Evolutionary conservation across 257 asterid species (phyloP).

Genomic region (Solanum arcanum): DNA sequence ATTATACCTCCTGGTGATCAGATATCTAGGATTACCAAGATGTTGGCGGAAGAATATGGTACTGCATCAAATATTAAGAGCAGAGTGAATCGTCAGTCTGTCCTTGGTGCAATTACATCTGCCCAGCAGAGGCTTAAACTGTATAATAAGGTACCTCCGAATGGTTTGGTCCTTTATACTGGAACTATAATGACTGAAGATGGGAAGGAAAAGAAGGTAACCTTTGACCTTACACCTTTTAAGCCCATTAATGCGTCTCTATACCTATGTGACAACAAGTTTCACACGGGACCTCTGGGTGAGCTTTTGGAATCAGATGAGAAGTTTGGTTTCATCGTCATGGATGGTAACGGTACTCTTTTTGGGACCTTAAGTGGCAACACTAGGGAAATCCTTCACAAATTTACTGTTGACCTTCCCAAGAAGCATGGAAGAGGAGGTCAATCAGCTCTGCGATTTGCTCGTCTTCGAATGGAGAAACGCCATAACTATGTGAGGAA

Average conservation of each 20-base stretch:
- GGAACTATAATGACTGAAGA: conserved; percentile 36
- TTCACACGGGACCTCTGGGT: conserved; percentile 31
- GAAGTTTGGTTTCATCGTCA: conserved; percentile 38
- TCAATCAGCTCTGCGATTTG: conserved; percentile 38
- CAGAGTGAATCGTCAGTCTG: conserved; percentile 38
- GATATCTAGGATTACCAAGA: conserved; percentile 27
- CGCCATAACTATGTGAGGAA: conserved; percentile 38
- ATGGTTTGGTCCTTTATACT: conserved; percentile 28
- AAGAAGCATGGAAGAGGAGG: conserved; percentile 45
- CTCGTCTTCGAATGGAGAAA: conserved; percentile 42
- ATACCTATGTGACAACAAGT: conserved; percentile 35
- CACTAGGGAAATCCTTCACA: conserved; percentile 36
- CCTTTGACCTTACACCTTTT: conserved; percentile 32
- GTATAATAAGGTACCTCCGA: conserved; percentile 29
- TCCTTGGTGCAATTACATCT: conserved; percentile 33
- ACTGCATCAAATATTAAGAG: conserved; percentile 38
- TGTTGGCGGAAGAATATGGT: conserved; percentile 42
- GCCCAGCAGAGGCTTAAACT: conserved; percentile 40
- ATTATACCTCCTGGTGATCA: conserved; percentile 43
- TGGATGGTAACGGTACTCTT: conserved; percentile 41
- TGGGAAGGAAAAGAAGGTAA: conserved; percentile 40
- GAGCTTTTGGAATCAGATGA: conserved; percentile 38
- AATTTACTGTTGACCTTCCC: conserved; percentile 39
- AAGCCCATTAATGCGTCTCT: conserved; percentile 36
- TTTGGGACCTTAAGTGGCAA: conserved; percentile 42